A percentile compares a stretch with the other conserved stretches of the same genome.
These are phyloP conservation scores for Backusella tarrabulga DNA, from an alignment of 192 early-diverging fungal species.

Conservation along the genomic window DNA sequence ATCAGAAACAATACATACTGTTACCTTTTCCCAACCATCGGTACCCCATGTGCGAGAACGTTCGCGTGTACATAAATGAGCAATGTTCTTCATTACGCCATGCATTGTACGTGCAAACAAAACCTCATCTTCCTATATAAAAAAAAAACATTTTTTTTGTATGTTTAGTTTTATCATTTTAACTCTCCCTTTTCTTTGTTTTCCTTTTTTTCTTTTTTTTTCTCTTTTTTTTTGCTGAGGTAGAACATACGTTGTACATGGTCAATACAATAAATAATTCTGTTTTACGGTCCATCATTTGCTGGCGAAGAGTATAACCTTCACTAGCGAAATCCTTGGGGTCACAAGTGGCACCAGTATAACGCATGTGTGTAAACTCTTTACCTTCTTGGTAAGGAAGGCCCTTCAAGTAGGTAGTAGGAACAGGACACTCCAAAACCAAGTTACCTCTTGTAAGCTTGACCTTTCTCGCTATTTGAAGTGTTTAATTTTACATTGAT, in stretches of 20 bases:
- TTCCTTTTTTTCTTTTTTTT: neutral
- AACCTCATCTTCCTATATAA: slow-evolving; percentile 62
- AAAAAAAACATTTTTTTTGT: slow-evolving; percentile 11
- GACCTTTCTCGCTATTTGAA: slow-evolving; percentile 37
- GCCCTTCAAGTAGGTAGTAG: slow-evolving; percentile 45
- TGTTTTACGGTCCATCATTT: slow-evolving; percentile 61
- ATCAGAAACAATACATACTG: slow-evolving; percentile 77
- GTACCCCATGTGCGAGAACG: slow-evolving; percentile 52
- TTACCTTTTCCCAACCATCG: slow-evolving; percentile 74
- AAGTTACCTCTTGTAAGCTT: slow-evolving; percentile 66
- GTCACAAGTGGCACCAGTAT: slow-evolving; percentile 72
- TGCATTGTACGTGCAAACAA: slow-evolving; percentile 77
- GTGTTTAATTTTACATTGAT: neutral
- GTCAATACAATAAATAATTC: slow-evolving; percentile 82
- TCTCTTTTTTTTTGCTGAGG: neutral
- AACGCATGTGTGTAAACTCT: slow-evolving; percentile 75
- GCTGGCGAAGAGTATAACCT: slow-evolving; percentile 65
- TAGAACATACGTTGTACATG: slow-evolving; percentile 60
- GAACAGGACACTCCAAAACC: slow-evolving; percentile 71
- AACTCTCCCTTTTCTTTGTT: neutral
- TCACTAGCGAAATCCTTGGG: slow-evolving; percentile 54
- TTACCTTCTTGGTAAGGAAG: slow-evolving; percentile 48
- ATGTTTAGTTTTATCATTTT: neutral
- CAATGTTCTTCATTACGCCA: slow-evolving; percentile 77
- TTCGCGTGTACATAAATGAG: slow-evolving; percentile 62